Evolutionary conservation across 176 grass and related monocot genomes (phyloP), one percentile per base, ranked within the genome.

Genomic region (Cenchrus americanus): DNA sequence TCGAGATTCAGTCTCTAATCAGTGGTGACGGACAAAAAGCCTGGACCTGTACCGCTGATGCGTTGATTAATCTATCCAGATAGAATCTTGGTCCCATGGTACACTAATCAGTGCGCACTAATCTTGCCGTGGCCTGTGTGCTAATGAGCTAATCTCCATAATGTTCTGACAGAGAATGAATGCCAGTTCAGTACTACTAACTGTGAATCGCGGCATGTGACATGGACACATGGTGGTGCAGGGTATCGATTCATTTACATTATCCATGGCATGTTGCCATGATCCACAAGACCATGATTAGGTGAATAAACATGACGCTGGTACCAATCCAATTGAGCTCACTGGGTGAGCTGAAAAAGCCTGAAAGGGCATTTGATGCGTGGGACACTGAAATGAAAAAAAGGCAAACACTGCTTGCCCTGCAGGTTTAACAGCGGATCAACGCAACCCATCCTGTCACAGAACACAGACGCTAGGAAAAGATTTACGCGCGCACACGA

Each of bases 51-150:
- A 62, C 40, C 50, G 19, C 11, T 78, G 19, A 44, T 13, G 7
- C 12, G 23, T 57, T 73, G 19, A 79, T 61, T 86, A 77, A 55
- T 43, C 44, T 27, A 74, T 59, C 70, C 63, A 49, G 13, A 63
- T 58, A 65, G 78, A 81, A 77, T 86, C 78, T 49, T 63, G 23
- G 63, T 30, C 55, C 14, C 51, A 79, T 9, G 75, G 2, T 32
- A 42, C 46, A 5, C 42, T 53, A 46, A 23, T 44, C 13, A 4
- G 8, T 18, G 47, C 37, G 23, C 15, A 21, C 14, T 21, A 11
- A 61, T 4, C 8, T 13, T 54, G 21, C 14, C 2, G 57, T 17
- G 47, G 7, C 70, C 24, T 18, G 70, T 34, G 51, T 27, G 48
- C 15, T 53, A 53, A 32, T 32, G 23, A 34, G 47, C 46, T 48